These are phyloP conservation scores for Rhizopogon vesiculosus DNA, from an alignment of 768 basidiomycete genomes.

Conservation along the genomic window DNA sequence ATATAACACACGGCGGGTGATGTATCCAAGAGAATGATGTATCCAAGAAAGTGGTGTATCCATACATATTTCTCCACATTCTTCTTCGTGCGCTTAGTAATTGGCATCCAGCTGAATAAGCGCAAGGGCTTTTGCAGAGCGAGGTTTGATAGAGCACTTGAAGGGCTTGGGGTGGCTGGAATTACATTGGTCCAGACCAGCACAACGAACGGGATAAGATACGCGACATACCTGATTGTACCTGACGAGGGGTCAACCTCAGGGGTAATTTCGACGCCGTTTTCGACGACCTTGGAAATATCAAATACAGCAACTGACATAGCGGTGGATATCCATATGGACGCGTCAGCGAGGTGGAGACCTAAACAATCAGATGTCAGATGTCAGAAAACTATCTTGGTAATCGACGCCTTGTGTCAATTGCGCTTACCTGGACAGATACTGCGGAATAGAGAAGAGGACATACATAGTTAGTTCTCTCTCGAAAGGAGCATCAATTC, in stretches of 20 bases:
- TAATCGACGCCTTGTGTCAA: not conserved
- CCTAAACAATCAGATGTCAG: slow-evolving; percentile 29
- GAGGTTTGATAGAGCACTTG: slow-evolving; percentile 54
- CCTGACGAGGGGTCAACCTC: slow-evolving; percentile 55
- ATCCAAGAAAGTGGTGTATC: not conserved
- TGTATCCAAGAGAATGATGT: no score
- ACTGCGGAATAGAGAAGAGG: slow-evolving; percentile 1
- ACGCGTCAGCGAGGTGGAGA: slow-evolving; percentile 47
- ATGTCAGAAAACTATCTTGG: slow-evolving; percentile 12
- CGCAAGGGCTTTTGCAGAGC: slow-evolving; percentile 50
- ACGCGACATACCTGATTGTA: slow-evolving; percentile 53
- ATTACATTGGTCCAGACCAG: not conserved
- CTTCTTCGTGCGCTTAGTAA: slow-evolving; percentile 7
- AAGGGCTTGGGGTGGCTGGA: slow-evolving; percentile 59
- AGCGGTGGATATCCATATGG: slow-evolving; percentile 39
- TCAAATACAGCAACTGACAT: slow-evolving; percentile 46
- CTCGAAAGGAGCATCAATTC: slow-evolving; percentile 3
- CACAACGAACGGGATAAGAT: not conserved
- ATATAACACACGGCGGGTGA: no score
- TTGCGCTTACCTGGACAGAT: slow-evolving; percentile 24
- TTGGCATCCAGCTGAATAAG: slow-evolving; percentile 44
- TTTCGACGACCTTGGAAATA: slow-evolving; percentile 39
- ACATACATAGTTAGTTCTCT: slow-evolving; percentile 1
- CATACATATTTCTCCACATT: not conserved
- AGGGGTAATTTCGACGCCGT: slow-evolving; percentile 46